Base-by-base conservation (phyloP, 306 rosid genomes). In the Citrullus amarus region DNA sequence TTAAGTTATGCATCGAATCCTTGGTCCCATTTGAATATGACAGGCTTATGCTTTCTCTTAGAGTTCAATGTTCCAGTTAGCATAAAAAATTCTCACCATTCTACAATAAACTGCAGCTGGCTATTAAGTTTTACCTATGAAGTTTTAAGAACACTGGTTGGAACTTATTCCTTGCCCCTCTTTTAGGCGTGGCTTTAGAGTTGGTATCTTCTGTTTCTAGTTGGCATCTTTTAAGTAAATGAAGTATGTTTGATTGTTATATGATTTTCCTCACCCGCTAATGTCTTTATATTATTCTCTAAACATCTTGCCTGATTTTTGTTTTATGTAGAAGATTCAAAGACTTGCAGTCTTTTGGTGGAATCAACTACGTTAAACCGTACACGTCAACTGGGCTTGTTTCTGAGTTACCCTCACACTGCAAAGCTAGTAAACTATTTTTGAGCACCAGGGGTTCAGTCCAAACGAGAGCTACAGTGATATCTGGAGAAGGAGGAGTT, bases 401-500 rank as follows among this genome's bases (percentile, higher is more conserved):
- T 32, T 80, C 81, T 38, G 80, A 84, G 61, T 70, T 85, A 17
- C 78, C 90, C 20, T 81, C 78, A 66, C 69, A 60, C 75, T 86
- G 73, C 80, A 43, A 88, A 59, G 79, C 78, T 60, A 81, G 88
- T 60, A 90, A 84, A 63, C 63, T 83, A 34, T 60, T 83, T 25
- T 59, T 86, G 50, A 85, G 82, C 55, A 56, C 62, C 54, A 84
- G 53, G 79, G 85, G 80, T 68, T 56, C 55, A 20, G 58, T 82
- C 39, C 82, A 82, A 79, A 83, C 80, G 39, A 84, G 88, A 82
- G 89, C 96, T 66, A 34, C 88, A n/a, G 62, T 90, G 73, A 78
- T 81, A 28, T 77, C 92, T 25, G 92, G 85, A 50, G 93, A 79
- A 38, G 92, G 87, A 36, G 91, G 79, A 61, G 60, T 88, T 62